phyloP scores from a whole-genome alignment of 495 filamentous ascomycete species.

The Amphirosellinia nigrospora region DNA sequence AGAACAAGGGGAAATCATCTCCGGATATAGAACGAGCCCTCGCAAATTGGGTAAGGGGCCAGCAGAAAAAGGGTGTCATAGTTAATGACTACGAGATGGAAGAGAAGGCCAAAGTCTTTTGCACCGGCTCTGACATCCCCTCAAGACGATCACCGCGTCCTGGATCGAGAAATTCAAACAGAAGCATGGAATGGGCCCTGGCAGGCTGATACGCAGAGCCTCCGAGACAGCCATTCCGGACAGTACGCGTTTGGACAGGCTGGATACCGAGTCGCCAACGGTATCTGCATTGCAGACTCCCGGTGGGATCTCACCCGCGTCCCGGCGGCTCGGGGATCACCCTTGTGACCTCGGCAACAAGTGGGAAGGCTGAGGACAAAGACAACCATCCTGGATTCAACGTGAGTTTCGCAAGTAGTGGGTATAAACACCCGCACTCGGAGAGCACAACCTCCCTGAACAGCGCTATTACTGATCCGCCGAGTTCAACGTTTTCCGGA shows the following conservation, averaged over 20 bases:
- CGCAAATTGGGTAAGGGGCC: constrained; percentile 84
- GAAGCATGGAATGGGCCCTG: constrained; percentile 78
- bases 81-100: constrained; percentile 84
- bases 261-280: constrained; percentile 49
- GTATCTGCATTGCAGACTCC: constrained; percentile 70
- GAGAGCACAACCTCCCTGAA: constrained; percentile 62
- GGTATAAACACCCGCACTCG: constrained; percentile 61
- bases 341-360: constrained; percentile 72
- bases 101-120: constrained; percentile 88
- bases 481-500: constrained; percentile 70
- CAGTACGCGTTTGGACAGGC: constrained; percentile 57
- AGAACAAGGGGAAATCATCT: constrained; percentile 86
- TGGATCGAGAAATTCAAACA: constrained; percentile 98
- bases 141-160: constrained; percentile 73
- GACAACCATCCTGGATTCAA: constrained; percentile 50
- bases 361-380: constrained; percentile 70
- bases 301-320: constrained; percentile 74
- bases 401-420: constrained; percentile 58
- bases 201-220: constrained; percentile 68
- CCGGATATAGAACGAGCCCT: constrained; percentile 92
- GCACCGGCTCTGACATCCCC: constrained; percentile 77
- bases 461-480: constrained; percentile 64
- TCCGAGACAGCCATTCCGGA: constrained; percentile 69
- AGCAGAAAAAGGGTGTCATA: constrained; percentile 74
- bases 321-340: constrained; percentile 62